Base-by-base conservation (phyloP, 176 grass and related monocot species). In the Musa beccarii region DNA sequence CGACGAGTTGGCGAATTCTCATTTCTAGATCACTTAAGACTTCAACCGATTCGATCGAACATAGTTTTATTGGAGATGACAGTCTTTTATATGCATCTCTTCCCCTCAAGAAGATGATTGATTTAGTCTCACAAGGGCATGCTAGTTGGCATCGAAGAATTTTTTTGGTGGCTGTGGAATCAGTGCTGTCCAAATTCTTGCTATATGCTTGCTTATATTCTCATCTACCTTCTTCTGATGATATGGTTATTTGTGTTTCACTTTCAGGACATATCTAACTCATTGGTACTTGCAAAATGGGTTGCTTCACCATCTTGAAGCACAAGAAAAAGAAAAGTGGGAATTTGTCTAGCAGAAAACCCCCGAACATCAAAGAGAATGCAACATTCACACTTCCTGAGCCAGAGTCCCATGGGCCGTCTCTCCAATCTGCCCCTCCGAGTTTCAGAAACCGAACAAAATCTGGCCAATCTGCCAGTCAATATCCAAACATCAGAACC, bases 371-470 rank as follows among this genome's bases (percentile, higher is more conserved):
- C n/a, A 87, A 81, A 63, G 91, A 88, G 63, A 82, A 68, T 2
- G 78, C 81, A 15, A 71, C 88, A n/a, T 86, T 86, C 43, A 89
- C 86, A 54, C 91, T 99, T 76, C 96, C 96, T 10, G 96, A 95
- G 63, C 96, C 91, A 34, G 96, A 86, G 26, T 65, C 68, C 54
- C 81, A 79, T 83, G 86, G 74, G 49, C 96, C 91, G 64, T 92
- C 91, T 53, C 71, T 95, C 72, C 96, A 99, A 70, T 99, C 96
- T 50, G 90, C 96, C 56, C 96, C 96, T 79, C 83, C 96, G 26
- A 99, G 96, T 86, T 99, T 99, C 71, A 94, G 79, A 83, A 89
- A 88, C 75, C 81, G 88, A 51, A 67, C 83, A 10, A 94, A 85
- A 76, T 86, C 80, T 34, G 71, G 76, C 34, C 84, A 89, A 22